These are phyloP conservation scores for Bocquillonia castaneifolia DNA, from an alignment of 441 rosid species.

Conservation along the genomic window DNA sequence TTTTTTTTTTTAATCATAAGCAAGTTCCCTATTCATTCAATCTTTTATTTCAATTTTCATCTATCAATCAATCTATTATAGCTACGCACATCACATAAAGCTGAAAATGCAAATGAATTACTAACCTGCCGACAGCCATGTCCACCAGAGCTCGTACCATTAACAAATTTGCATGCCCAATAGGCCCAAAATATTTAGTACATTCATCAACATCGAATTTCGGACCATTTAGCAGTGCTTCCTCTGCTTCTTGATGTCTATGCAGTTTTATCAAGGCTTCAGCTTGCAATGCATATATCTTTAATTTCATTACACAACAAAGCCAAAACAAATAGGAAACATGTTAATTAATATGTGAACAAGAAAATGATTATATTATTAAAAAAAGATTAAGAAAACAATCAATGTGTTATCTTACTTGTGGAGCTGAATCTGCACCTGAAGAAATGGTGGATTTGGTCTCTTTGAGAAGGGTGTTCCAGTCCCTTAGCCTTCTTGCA, in stretches of 20 bases:
- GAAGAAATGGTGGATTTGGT: constrained; percentile 48
- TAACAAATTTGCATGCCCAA: constrained; percentile 65
- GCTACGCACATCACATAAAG: neutral
- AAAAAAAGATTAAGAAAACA: neutral
- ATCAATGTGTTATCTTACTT: constrained; percentile 31
- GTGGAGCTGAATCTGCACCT: constrained; percentile 88
- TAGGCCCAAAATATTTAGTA: constrained; percentile 67
- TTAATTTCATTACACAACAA: neutral
- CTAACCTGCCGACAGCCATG: constrained; percentile 80
- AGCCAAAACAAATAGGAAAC: neutral
- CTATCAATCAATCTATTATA: neutral
- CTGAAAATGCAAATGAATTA: neutral
- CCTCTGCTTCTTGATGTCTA: constrained; percentile 78
- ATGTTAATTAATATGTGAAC: neutral
- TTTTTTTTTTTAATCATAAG: too few relatives aligned
- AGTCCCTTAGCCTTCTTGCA: constrained; percentile 57
- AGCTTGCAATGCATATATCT: constrained; percentile 80
- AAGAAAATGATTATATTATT: neutral
- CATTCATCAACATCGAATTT: constrained; percentile 51
- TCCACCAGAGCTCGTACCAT: constrained; percentile 76
- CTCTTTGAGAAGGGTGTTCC: constrained; percentile 61
- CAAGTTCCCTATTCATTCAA: neutral
- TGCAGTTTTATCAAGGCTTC: constrained; percentile 73
- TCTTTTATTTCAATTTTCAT: neutral
- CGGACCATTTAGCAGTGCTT: constrained; percentile 49